Base-by-base conservation (phyloP, 345 rosid species). In the Murraya koenigii region DNA sequence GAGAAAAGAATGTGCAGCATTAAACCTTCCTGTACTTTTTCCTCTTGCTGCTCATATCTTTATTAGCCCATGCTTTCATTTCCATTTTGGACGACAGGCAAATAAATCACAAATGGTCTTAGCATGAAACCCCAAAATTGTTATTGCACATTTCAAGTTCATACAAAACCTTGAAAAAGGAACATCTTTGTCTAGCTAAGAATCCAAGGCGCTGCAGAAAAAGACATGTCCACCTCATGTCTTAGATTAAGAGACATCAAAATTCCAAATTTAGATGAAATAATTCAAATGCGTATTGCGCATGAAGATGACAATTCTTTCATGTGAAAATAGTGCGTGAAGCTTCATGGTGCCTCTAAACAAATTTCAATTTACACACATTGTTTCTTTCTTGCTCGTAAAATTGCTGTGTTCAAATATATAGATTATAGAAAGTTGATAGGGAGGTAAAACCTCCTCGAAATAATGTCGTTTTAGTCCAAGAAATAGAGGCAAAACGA, bases 161-260 rank as follows among this genome's bases (percentile, higher is more conserved):
- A 30, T 58, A 32, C 38, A 44, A 75, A 25, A 61, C 49, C n/a
- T 55, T 35, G n/a, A 38, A 66, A 76, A 60, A 71, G 76, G 73
- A 75, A 56, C 75, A 64, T 71, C 36, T 63, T 44, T 72, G 74
- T 66, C 71, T 61, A 3, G 25, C 15, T 60, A 35, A 64, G 74
- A 55, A 15, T 52, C 56, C 56, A 52, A 52, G 56, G 26, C 55
- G 66, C 19, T 25, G 33, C 11, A 36, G 77, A 77, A 62, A 78
- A 72, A 9, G 77, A 78, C 80, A 36, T 35, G 35, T 82, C 86
- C 64, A 78, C 33, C 15, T 10, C 33, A 10, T 79, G 83, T 66
- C 83, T 75, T 71, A 78, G 26, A 75, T 62, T 73, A 70, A 66
- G 80, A 62, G 78, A 84, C 82, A 78, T 11, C 44, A 28, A 74